A percentile compares a stretch with the other conserved stretches of the same genome.
Conservation (phyloP, 257 asterid species). For the Catharanthus roseus region DNA sequence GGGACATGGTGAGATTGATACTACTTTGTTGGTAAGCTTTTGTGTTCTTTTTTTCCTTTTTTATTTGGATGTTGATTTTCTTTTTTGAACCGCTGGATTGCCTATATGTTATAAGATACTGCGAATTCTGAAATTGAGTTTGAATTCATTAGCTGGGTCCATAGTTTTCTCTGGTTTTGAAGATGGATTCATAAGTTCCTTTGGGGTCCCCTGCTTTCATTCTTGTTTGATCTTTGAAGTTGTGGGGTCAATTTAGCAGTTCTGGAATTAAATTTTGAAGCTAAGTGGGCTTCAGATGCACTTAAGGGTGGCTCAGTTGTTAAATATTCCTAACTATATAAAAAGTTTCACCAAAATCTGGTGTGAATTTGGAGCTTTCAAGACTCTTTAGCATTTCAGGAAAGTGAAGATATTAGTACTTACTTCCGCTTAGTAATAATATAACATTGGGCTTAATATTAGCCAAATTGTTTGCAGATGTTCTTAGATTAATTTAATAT, state of each 20-base stretch:
- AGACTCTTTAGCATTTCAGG: not conserved
- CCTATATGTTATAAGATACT: not conserved
- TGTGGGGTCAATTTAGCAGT: not conserved
- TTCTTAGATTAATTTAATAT: not conserved
- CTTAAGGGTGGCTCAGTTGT: not conserved
- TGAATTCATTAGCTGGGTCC: not conserved
- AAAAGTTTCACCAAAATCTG: not conserved
- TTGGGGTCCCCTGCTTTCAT: not conserved
- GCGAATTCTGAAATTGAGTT: not conserved
- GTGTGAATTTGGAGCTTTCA: not conserved
- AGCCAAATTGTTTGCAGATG: not conserved
- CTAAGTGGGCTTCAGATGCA: not conserved
- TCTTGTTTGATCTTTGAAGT: not conserved
- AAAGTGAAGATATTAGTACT: not conserved
- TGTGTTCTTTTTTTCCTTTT: not conserved
- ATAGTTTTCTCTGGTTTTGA: not conserved
- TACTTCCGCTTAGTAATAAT: not conserved
- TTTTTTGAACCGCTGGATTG: not conserved
- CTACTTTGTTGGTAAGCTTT: constrained; percentile 56
- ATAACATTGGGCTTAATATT: not conserved
- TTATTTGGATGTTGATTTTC: not conserved
- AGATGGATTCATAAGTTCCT: not conserved
- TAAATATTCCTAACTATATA: not conserved
- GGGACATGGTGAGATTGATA: constrained; percentile 92
- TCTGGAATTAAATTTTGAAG: not conserved